A percentile compares a stretch with the other conserved stretches of the same genome.
phyloP scores from a whole-genome alignment of 805 yeast species.

The Yarrowia sp. region DNA sequence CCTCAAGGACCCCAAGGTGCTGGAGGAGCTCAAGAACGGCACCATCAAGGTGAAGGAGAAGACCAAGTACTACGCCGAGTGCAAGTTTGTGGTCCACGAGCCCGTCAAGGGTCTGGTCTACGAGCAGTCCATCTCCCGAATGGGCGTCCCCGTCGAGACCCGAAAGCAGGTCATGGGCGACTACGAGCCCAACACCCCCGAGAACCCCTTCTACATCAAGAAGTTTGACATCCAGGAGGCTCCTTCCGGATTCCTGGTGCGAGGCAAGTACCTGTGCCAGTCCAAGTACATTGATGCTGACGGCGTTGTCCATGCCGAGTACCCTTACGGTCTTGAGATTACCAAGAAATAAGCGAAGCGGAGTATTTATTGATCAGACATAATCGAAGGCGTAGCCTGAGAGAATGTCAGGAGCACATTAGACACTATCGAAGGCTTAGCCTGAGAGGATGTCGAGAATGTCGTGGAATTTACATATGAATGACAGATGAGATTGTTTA shows the following conservation, averaged over 20 bases:
- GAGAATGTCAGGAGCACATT: too few relatives aligned
- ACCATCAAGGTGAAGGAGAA: slow-evolving; percentile 81
- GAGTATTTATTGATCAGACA: not conserved
- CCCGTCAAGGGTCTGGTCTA: slow-evolving; percentile 90
- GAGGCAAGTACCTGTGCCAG: slow-evolving; percentile 83
- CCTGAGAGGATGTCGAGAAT: too few relatives aligned
- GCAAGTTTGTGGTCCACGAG: slow-evolving; percentile 84
- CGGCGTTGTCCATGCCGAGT: slow-evolving; percentile 68
- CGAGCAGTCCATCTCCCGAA: slow-evolving; percentile 81
- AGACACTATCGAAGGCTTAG: too few relatives aligned
- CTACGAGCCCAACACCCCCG: slow-evolving; percentile 85
- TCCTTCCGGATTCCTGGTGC: slow-evolving; percentile 85
- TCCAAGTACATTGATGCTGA: slow-evolving; percentile 90
- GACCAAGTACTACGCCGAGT: slow-evolving; percentile 71
- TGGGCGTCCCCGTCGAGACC: slow-evolving; percentile 87
- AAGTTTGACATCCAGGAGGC: slow-evolving; percentile 78
- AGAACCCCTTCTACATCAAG: slow-evolving; percentile 74
- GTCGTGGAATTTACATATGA: too few relatives aligned
- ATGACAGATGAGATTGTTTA: too few relatives aligned
- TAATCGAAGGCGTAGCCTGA: too few relatives aligned
- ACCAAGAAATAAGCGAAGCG: slow-evolving; percentile 55
- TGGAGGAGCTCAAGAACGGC: slow-evolving; percentile 64
- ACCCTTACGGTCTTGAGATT: slow-evolving; percentile 88
- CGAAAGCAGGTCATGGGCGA: slow-evolving; percentile 89
- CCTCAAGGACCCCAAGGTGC: slow-evolving; percentile 65